Percentiles rank a stretch among this genome's conserved stretches.
These are phyloP conservation scores for Sarocladium kiliense DNA, from an alignment of 2,329 filamentous ascomycete genomes.

Conservation along the genomic window DNA sequence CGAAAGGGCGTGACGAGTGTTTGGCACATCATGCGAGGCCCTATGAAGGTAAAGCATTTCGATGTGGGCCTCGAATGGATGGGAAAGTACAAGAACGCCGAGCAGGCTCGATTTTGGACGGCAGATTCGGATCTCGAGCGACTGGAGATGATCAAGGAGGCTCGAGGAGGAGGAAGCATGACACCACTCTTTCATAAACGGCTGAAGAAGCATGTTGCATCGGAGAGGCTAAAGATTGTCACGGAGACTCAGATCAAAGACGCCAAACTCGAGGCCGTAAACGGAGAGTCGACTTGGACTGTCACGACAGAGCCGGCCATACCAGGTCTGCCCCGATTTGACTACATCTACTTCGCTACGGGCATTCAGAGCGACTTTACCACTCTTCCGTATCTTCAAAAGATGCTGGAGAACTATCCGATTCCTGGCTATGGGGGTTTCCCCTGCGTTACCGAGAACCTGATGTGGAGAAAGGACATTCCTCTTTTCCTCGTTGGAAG, in stretches of 20 bases:
- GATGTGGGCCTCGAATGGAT: constrained; percentile 76
- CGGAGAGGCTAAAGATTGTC: constrained; percentile 48
- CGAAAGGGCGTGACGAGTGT: constrained; percentile 61
- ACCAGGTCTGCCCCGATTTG: constrained; percentile 44
- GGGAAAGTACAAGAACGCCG: constrained; percentile 73
- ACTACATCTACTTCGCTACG: constrained; percentile 74
- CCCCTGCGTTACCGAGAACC: constrained; percentile 68
- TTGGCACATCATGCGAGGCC: constrained; percentile 62
- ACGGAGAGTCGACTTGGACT: constrained; percentile 28
- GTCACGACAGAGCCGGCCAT: constrained; percentile 50
- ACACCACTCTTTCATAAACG: constrained; percentile 63
- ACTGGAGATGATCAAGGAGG: constrained; percentile 57
- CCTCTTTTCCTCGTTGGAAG: constrained; percentile 68
- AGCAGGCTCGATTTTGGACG: constrained; percentile 73
- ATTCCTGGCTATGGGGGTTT: constrained; percentile 60
- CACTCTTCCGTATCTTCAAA: constrained; percentile 55
- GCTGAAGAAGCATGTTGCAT: constrained; percentile 54
- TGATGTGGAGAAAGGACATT: constrained; percentile 70
- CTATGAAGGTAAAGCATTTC: constrained; percentile 64
- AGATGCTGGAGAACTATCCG: constrained; percentile 53
- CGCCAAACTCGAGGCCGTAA: constrained; percentile 36
- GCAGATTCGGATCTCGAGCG: constrained; percentile 68
- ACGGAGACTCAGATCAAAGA: constrained; percentile 51
- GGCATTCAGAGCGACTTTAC: constrained; percentile 61
- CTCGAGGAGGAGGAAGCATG: constrained; percentile 72